These are phyloP conservation scores for Leersia perrieri DNA, from an alignment of 176 grass and related monocot species.

Conservation along the genomic window DNA sequence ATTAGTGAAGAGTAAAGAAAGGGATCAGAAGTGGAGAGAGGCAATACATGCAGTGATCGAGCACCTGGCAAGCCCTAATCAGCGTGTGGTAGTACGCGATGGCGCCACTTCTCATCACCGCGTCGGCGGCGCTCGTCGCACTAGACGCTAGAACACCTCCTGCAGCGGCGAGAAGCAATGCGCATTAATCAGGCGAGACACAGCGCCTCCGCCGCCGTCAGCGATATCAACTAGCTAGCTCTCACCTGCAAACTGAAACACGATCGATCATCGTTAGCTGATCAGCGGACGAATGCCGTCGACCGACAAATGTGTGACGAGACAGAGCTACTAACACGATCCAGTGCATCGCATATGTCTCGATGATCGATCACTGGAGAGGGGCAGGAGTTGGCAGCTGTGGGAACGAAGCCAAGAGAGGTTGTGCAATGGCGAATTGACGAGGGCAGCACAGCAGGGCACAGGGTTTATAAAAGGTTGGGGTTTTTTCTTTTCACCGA, in stretches of 20 bases:
- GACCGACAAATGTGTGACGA: not conserved
- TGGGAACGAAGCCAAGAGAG: not conserved
- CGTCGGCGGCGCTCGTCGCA: not conserved
- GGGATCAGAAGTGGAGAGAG: not conserved
- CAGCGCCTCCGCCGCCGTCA: not conserved
- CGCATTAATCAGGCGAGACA: constrained; percentile 38
- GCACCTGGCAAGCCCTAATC: constrained; percentile 53
- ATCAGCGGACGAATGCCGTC: not conserved
- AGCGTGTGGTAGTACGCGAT: constrained; percentile 33
- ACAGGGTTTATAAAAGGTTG: constrained; percentile 30
- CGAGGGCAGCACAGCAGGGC: not conserved
- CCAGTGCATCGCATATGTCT: constrained; percentile 18
- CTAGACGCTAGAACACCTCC: constrained; percentile 13
- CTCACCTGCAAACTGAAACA: constrained; percentile 10
- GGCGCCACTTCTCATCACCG: constrained; percentile 47
- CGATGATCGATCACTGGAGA: not conserved
- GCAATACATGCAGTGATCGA: constrained; percentile 12
- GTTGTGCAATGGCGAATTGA: constrained; percentile 10
- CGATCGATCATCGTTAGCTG: not conserved
- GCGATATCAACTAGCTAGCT: not conserved
- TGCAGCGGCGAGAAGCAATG: constrained; percentile 33
- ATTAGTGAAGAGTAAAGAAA: not conserved
- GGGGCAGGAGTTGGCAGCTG: not conserved
- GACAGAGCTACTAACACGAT: constrained; percentile 26
- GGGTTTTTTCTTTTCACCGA: not conserved